A percentile compares a stretch with the other conserved stretches of the same genome.
These are phyloP conservation scores for Psilocybe mexicana DNA, from an alignment of 1,284 basidiomycete species.

Conservation along the genomic window DNA sequence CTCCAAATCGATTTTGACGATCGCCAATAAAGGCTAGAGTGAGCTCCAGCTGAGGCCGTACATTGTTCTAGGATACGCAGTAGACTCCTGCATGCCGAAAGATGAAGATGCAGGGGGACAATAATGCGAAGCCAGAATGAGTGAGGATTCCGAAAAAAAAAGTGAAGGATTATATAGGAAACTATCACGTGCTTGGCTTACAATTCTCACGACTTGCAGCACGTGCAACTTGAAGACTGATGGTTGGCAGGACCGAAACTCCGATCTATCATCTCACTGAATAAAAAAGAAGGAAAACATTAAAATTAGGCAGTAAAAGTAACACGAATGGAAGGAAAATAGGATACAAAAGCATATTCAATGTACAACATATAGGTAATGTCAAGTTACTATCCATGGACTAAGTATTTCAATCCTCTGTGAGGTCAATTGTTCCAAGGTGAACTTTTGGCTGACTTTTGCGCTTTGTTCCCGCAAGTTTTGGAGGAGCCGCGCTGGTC, in stretches of 20 bases:
- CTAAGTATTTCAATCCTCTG: not conserved
- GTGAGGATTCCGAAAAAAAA: constrained; percentile 31
- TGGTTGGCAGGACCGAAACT: no score
- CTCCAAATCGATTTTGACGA: constrained; percentile 43
- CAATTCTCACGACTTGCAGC: not conserved
- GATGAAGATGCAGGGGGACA: constrained; percentile 49
- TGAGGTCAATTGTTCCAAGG: constrained; percentile 3
- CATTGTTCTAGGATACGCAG: constrained; percentile 42
- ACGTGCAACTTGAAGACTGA: not conserved
- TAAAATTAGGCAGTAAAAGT: no score
- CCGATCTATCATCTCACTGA: no score
- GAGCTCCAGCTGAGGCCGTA: constrained; percentile 50
- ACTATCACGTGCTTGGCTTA: constrained; percentile 8
- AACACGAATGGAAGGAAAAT: no score
- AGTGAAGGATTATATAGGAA: constrained; percentile 10
- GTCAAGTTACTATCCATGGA: no score
- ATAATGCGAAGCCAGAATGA: constrained; percentile 53
- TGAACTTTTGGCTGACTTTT: not conserved
- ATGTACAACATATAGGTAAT: no score
- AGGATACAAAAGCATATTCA: no score
- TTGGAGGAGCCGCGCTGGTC: not conserved
- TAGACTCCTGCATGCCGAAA: constrained; percentile 52
- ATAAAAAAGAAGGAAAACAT: no score
- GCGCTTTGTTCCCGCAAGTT: constrained; percentile 6
- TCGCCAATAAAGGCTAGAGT: constrained; percentile 34